Conservation (phyloP, 768 basidiomycete species). For the Coprinopsis cinerea region DNA sequence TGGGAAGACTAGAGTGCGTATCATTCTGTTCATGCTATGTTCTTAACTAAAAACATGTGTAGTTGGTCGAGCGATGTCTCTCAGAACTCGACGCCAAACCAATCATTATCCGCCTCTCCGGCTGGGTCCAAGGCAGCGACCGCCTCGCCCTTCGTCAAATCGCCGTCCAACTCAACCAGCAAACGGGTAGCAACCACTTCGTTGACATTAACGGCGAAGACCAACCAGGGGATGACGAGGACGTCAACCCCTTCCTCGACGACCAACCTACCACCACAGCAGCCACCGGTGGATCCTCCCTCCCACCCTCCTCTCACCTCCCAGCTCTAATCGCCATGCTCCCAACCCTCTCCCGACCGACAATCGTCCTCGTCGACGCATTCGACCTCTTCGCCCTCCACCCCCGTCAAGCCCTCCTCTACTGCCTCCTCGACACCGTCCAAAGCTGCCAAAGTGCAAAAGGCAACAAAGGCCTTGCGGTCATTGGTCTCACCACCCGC, state of each 20-base stretch:
- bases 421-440: conserved; percentile 91
- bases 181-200: conserved; percentile 61
- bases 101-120: conserved; percentile 78
- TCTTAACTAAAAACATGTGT: conserved; percentile 7
- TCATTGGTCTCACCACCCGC: conserved; percentile 83
- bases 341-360: conserved; percentile 73
- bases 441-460: conserved; percentile 70
- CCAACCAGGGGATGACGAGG: conserved; percentile 25
- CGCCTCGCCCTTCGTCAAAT: conserved; percentile 90
- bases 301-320: conserved; percentile 66
- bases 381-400: conserved; percentile 94
- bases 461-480: conserved; percentile 64
- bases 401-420: conserved; percentile 87
- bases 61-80: conserved; percentile 57
- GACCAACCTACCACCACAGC: conserved; percentile 9
- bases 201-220: conserved; percentile 23
- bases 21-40: background rate
- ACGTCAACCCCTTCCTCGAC: conserved; percentile 48
- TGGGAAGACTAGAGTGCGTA: conserved; percentile 74
- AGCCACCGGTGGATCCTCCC: conserved; percentile 22
- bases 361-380: conserved; percentile 80
- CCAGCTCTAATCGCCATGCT: conserved; percentile 71
- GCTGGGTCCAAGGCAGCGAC: conserved; percentile 81
- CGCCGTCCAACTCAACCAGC: conserved; percentile 72
- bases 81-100: conserved; percentile 40